Conservation (phyloP, 2,329 filamentous ascomycete genomes). For the Chalaropsis thielavioides region DNA sequence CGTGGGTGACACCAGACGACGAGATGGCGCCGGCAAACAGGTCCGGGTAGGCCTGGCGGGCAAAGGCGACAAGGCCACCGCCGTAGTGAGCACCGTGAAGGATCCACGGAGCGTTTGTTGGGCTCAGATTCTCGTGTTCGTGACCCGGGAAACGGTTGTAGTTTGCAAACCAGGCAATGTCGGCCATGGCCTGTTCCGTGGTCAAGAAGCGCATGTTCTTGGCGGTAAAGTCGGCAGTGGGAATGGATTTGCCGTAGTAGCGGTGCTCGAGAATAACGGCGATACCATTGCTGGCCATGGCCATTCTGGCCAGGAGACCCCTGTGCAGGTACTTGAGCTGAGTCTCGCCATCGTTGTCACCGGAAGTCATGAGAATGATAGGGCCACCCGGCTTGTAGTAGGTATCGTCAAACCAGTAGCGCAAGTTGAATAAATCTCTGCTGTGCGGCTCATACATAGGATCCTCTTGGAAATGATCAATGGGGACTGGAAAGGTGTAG, state of each 20-base stretch:
- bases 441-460: constrained; percentile 63
- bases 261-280: constrained; percentile 75
- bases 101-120: constrained; percentile 54
- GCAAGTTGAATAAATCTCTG: constrained; percentile 49
- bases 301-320: constrained; percentile 58
- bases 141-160: constrained; percentile 58
- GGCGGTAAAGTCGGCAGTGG: constrained; percentile 48
- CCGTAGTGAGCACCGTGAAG: constrained; percentile 77
- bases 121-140: constrained; percentile 51
- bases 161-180: constrained; percentile 65
- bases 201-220: constrained; percentile 67
- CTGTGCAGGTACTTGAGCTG: constrained; percentile 61
- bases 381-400: constrained; percentile 67
- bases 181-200: constrained; percentile 69
- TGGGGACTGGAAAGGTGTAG: constrained; percentile 33
- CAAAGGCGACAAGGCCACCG: constrained; percentile 62
- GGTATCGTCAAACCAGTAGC: constrained; percentile 71
- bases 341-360: constrained; percentile 50
- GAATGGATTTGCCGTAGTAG: constrained; percentile 70
- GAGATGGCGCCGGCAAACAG: constrained; percentile 67
- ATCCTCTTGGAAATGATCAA: constrained; percentile 78
- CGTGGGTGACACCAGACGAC: constrained; percentile 64
- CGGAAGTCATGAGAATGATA: constrained; percentile 60
- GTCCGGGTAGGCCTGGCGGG: constrained; percentile 63
- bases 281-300: constrained; percentile 56